Percentiles rank a stretch among this genome's conserved stretches.
Conservation (phyloP, 108 stramenopile genomes). For the Skeletonema costatum region DNA sequence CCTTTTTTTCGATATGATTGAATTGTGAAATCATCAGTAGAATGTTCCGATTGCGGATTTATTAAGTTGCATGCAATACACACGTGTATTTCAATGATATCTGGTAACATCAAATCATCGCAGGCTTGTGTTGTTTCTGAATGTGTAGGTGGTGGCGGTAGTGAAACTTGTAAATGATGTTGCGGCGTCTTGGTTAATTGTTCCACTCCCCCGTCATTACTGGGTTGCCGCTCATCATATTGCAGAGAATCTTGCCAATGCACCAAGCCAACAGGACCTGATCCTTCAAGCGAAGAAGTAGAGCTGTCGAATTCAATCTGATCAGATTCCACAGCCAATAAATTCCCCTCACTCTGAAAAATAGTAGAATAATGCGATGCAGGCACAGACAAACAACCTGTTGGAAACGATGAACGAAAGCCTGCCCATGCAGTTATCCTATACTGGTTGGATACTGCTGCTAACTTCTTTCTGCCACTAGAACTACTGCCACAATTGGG, state of each 20-base stretch:
- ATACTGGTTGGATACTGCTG: not conserved
- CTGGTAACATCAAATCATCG: not conserved
- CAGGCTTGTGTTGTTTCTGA: not conserved
- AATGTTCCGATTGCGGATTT: not conserved
- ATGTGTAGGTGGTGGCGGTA: not conserved
- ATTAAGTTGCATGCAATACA: not conserved
- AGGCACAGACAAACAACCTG: not conserved
- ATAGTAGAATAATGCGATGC: not conserved
- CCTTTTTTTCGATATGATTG: no score
- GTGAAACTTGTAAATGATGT: not conserved
- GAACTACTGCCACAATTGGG: not conserved
- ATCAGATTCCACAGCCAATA: not conserved
- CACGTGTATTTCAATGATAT: not conserved
- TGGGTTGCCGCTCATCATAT: not conserved
- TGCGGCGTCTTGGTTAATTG: not conserved
- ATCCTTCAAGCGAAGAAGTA: not conserved
- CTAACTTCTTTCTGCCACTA: not conserved
- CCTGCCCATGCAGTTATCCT: not conserved
- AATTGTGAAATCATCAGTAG: not conserved
- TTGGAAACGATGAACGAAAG: not conserved
- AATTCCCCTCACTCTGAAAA: not conserved
- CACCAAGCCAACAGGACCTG: not conserved
- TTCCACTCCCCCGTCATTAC: not conserved
- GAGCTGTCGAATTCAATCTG: not conserved
- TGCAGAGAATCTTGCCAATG: not conserved